Evolutionary conservation across 495 filamentous ascomycete species (phyloP).

Genomic region (Talaromyces adpressus): DNA sequence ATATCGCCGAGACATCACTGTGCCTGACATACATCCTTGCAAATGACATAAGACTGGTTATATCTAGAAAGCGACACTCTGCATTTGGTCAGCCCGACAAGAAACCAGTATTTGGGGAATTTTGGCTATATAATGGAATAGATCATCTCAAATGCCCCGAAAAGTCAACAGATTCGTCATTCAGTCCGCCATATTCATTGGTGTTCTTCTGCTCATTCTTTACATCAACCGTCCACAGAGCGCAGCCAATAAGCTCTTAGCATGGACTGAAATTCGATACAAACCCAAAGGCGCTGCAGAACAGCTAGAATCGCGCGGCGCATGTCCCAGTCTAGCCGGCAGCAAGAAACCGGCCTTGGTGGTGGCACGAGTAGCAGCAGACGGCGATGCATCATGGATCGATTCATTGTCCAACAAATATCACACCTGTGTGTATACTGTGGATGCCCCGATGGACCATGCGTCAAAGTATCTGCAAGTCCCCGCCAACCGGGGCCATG

Average conservation of each 20-base stretch:
- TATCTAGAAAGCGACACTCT: background rate
- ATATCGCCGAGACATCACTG: background rate
- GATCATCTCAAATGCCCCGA: background rate
- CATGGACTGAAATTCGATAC: slow-evolving; percentile 34
- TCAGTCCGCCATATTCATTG: slow-evolving; percentile 24
- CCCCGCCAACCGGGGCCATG: slow-evolving; percentile 59
- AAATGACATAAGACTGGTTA: background rate
- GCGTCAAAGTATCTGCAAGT: slow-evolving; percentile 38
- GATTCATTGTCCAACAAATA: slow-evolving; percentile 22
- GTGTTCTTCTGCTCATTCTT: slow-evolving; percentile 23
- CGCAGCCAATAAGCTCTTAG: slow-evolving; percentile 18
- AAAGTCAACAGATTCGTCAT: slow-evolving; percentile 13
- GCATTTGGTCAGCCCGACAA: background rate
- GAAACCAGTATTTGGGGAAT: background rate
- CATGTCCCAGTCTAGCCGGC: slow-evolving; percentile 25
- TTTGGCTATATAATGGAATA: background rate
- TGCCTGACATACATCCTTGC: background rate
- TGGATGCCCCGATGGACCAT: slow-evolving; percentile 41
- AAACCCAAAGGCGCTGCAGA: slow-evolving; percentile 16
- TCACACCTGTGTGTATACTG: slow-evolving; percentile 46
- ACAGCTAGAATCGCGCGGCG: slow-evolving; percentile 21
- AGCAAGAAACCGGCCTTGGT: slow-evolving; percentile 31
- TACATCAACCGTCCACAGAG: slow-evolving; percentile 25
- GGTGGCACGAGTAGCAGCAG: slow-evolving; percentile 27
- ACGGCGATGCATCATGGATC: slow-evolving; percentile 33